phyloP scores from a whole-genome alignment of 768 basidiomycete species.

The Trametes maxima region DNA sequence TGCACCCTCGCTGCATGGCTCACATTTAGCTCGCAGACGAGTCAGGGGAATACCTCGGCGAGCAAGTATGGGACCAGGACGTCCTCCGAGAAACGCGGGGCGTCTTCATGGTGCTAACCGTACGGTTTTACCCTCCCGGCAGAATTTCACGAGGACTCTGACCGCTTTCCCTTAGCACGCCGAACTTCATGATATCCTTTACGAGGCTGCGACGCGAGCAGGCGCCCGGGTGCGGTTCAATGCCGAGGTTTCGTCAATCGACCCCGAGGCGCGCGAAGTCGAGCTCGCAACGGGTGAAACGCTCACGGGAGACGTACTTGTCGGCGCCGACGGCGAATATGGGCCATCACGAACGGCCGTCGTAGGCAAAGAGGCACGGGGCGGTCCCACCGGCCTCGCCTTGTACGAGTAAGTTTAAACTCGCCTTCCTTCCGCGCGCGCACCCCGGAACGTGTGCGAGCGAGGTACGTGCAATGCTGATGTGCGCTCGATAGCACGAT shows the following conservation, averaged over 20 bases:
- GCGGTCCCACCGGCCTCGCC: conserved; percentile 25
- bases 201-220: conserved; percentile 31
- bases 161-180: conserved; percentile 30
- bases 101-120: conserved; percentile 35
- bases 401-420: conserved; percentile 32
- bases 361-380: conserved; percentile 19
- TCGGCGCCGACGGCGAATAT: conserved; percentile 40
- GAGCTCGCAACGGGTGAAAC: conserved; percentile 35
- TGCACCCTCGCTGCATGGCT: no score
- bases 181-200: conserved; percentile 36
- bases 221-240: conserved; percentile 33
- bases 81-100: conserved; percentile 34
- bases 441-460: conserved; percentile 3
- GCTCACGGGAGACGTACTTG: conserved; percentile 36
- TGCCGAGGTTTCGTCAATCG: conserved; percentile 32
- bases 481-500: neutral
- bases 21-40: conserved; percentile 23
- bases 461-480: neutral
- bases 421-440: neutral
- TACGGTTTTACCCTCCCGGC: conserved; percentile 18
- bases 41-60: conserved; percentile 33
- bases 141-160: neutral
- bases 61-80: conserved; percentile 33
- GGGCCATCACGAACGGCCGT: conserved; percentile 28
- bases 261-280: conserved; percentile 25